Conservation (phyloP, 2,329 filamentous ascomycete species). For the Aspergillus vadensis region DNA sequence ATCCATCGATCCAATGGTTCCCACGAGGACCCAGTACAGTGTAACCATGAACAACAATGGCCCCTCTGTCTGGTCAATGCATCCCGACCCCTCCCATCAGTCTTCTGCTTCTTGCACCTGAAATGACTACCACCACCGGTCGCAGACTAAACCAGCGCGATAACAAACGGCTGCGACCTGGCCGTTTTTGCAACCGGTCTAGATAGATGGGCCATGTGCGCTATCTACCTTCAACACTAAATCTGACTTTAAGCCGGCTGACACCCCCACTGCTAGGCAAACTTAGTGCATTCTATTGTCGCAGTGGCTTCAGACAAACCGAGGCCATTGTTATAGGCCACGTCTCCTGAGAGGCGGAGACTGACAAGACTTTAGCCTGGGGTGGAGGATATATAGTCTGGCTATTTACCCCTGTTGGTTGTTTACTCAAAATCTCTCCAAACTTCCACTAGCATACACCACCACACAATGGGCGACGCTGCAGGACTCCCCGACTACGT, state of each 20-base stretch:
- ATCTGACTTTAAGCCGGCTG: neutral
- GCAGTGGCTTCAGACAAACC: neutral
- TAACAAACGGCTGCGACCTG: neutral
- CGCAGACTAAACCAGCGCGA: neutral
- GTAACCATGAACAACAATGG: neutral
- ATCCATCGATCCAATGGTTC: too few species aligned
- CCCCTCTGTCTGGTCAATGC: neutral
- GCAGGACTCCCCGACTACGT: slow-evolving; percentile 57
- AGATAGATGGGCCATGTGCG: neutral
- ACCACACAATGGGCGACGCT: slow-evolving; percentile 8
- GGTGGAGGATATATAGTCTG: neutral
- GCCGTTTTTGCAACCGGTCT: neutral
- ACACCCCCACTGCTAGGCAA: neutral
- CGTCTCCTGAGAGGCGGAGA: neutral
- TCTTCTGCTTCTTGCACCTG: too few species aligned
- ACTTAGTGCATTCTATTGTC: neutral
- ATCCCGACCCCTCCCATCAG: neutral
- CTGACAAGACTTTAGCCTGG: neutral
- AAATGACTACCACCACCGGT: neutral
- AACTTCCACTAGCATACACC: too few species aligned
- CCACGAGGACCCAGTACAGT: neutral
- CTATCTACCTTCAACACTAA: slow-evolving; percentile 1
- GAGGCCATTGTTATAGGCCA: neutral
- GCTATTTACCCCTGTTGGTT: neutral
- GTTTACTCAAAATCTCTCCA: neutral